A percentile compares a stretch with the other conserved stretches of the same genome.
phyloP scores from a whole-genome alignment of 2,329 filamentous ascomycete species.

The Colletotrichum musae region DNA sequence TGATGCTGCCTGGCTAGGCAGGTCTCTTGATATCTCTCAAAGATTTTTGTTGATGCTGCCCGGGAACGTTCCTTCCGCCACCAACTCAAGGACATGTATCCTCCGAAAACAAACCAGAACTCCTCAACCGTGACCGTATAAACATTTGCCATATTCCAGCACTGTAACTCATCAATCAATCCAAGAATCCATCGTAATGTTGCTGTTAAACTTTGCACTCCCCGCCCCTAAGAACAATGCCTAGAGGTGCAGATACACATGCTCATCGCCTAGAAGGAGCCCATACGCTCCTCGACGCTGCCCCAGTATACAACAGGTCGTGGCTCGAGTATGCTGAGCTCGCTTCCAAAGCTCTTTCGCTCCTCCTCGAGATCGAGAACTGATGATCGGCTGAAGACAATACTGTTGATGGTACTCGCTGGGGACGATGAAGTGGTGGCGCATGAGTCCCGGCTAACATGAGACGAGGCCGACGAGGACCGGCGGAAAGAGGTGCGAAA shows the following conservation, averaged over 20 bases:
- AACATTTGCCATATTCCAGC: too few species aligned
- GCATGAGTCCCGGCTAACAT: slow-evolving; percentile 58
- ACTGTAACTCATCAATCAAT: too few species aligned
- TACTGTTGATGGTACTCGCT: slow-evolving; percentile 69
- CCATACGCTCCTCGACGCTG: slow-evolving; percentile 73
- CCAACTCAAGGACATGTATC: too few species aligned
- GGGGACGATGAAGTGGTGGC: slow-evolving; percentile 61
- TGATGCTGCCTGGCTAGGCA: too few species aligned
- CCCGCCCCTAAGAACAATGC: too few species aligned
- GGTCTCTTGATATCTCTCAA: too few species aligned
- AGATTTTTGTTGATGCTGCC: too few species aligned
- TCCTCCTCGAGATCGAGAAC: slow-evolving; percentile 72
- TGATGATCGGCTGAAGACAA: slow-evolving; percentile 71
- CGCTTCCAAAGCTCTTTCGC: slow-evolving; percentile 65
- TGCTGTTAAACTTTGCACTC: too few species aligned
- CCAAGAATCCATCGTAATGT: neutral
- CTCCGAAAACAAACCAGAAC: too few species aligned
- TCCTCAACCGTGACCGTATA: too few species aligned
- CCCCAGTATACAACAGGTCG: slow-evolving; percentile 75
- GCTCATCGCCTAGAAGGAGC: slow-evolving; percentile 34
- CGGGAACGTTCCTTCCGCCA: too few species aligned
- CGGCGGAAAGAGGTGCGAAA: slow-evolving; percentile 69
- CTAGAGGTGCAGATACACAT: neutral
- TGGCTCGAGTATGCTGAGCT: slow-evolving; percentile 72
- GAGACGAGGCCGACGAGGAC: slow-evolving; percentile 61